Percentiles rank a stretch among this genome's conserved stretches.
phyloP scores from a whole-genome alignment of 1,139 yeast genomes.

The Suhomyces kunorum region DNA sequence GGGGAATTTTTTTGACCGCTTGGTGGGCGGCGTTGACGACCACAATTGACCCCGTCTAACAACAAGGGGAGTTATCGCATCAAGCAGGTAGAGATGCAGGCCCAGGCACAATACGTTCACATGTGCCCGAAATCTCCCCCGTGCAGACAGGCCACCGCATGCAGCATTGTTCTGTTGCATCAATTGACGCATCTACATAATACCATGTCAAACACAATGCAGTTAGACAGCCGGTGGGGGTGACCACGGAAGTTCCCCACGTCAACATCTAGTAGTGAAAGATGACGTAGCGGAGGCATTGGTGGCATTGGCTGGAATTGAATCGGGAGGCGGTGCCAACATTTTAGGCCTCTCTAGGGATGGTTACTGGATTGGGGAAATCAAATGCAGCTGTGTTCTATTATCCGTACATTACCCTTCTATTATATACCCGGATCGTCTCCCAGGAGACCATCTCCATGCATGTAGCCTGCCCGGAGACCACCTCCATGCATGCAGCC shows the following conservation, averaged over 20 bases:
- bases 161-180: neutral
- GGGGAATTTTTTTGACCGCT: too few species aligned
- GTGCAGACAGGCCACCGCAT: too few species aligned
- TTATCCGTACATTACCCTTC: conserved; percentile 1
- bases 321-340: too few species aligned
- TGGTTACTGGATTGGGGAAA: neutral
- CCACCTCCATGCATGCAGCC: neutral
- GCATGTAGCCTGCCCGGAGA: neutral
- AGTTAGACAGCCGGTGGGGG: neutral
- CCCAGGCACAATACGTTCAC: too few species aligned
- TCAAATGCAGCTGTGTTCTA: conserved; percentile 1
- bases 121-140: neutral
- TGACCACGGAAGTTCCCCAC: neutral
- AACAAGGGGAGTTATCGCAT: too few species aligned
- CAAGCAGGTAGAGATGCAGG: too few species aligned
- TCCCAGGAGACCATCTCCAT: neutral
- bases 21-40: too few species aligned
- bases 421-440: conserved; percentile 1
- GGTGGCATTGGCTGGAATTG: too few species aligned
- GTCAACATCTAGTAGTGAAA: neutral
- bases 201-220: neutral
- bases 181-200: neutral
- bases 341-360: too few species aligned
- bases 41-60: too few species aligned
- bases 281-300: too few species aligned